A percentile compares a stretch with the other conserved stretches of the same genome.
These are phyloP conservation scores for Paspalum vaginatum DNA, from an alignment of 176 grass and related monocot species.

Conservation along the genomic window DNA sequence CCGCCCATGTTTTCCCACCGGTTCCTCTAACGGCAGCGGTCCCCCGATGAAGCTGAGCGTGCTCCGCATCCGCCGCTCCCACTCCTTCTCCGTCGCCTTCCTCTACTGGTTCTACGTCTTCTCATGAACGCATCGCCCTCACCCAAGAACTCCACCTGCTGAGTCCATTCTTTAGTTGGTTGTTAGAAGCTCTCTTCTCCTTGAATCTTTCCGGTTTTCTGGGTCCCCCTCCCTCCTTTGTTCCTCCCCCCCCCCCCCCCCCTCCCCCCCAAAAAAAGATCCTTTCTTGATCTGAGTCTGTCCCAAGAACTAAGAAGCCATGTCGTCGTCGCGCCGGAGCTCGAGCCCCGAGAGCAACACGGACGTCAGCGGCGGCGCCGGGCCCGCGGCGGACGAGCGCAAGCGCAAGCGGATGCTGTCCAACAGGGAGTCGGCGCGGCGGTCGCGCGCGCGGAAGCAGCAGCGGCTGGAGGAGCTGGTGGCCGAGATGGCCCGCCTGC, in stretches of 20 bases:
- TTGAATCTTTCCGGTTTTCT: neutral
- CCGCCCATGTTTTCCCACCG: slow-evolving; percentile 44
- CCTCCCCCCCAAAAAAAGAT: neutral
- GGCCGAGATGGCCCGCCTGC: slow-evolving; percentile 49
- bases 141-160: neutral
- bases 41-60: slow-evolving; percentile 56
- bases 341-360: slow-evolving; percentile 55
- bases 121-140: slow-evolving; percentile 60
- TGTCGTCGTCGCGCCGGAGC: slow-evolving; percentile 53
- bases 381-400: slow-evolving; percentile 43
- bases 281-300: slow-evolving; percentile 1
- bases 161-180: slow-evolving; percentile 6
- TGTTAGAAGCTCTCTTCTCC: slow-evolving; percentile 20
- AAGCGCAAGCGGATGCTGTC: slow-evolving; percentile 89
- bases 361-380: slow-evolving; percentile 1
- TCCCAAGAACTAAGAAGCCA: slow-evolving; percentile 3
- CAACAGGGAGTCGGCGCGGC: slow-evolving; percentile 73
- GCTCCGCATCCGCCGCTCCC: slow-evolving; percentile 57
- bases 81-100: slow-evolving; percentile 80
- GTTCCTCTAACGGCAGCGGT: slow-evolving; percentile 48
- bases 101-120: slow-evolving; percentile 90
- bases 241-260: too few species aligned
- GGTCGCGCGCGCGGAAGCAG: slow-evolving; percentile 70
- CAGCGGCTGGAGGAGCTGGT: slow-evolving; percentile 66
- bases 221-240: too few species aligned